Evolutionary conservation across 2,329 filamentous ascomycete genomes (phyloP).

Genomic region (Aciculosporium take): DNA sequence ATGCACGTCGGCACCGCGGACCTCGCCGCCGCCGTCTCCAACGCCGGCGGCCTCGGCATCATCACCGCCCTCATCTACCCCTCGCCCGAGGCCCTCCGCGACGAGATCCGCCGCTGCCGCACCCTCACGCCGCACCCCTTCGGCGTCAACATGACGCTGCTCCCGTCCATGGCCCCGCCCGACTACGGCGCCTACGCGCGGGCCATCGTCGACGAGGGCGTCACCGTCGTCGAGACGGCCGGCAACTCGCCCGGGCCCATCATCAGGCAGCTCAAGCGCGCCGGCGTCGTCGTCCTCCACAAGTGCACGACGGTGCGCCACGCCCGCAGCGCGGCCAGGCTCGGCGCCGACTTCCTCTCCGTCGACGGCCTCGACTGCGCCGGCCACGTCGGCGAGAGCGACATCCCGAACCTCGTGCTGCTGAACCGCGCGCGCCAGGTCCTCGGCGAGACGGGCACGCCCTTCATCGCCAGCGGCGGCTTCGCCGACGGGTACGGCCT

Average conservation of each 20-base stretch:
- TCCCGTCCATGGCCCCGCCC: slow-evolving; percentile 77
- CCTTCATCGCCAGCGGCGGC: slow-evolving; percentile 90
- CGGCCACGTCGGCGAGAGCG: slow-evolving; percentile 72
- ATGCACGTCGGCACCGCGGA: slow-evolving; percentile 75
- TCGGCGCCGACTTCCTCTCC: slow-evolving; percentile 90
- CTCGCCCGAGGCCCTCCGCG: slow-evolving; percentile 77
- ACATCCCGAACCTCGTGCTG: slow-evolving; percentile 84
- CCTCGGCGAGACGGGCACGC: slow-evolving; percentile 63
- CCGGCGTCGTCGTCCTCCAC: slow-evolving; percentile 69
- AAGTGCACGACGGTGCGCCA: slow-evolving; percentile 97
- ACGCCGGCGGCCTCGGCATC: slow-evolving; percentile 71
- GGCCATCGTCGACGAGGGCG: slow-evolving; percentile 83
- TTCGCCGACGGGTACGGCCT: slow-evolving; percentile 92
- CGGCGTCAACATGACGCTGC: slow-evolving; percentile 87
- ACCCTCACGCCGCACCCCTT: slow-evolving; percentile 69
- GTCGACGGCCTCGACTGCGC: slow-evolving; percentile 98
- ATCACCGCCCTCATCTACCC: slow-evolving; percentile 87
- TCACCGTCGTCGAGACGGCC: slow-evolving; percentile 84
- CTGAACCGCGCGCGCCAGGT: slow-evolving; percentile 73
- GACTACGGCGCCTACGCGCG: slow-evolving; percentile 87
- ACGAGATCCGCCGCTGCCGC: slow-evolving; percentile 80
- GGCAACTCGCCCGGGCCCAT: slow-evolving; percentile 81
- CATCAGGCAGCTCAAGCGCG: slow-evolving; percentile 75
- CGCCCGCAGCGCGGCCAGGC: slow-evolving; percentile 77
- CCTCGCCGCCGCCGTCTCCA: slow-evolving; percentile 60